These are phyloP conservation scores for Ophiostoma ulmi DNA, from an alignment of 2,329 filamentous ascomycete genomes.

Conservation along the genomic window DNA sequence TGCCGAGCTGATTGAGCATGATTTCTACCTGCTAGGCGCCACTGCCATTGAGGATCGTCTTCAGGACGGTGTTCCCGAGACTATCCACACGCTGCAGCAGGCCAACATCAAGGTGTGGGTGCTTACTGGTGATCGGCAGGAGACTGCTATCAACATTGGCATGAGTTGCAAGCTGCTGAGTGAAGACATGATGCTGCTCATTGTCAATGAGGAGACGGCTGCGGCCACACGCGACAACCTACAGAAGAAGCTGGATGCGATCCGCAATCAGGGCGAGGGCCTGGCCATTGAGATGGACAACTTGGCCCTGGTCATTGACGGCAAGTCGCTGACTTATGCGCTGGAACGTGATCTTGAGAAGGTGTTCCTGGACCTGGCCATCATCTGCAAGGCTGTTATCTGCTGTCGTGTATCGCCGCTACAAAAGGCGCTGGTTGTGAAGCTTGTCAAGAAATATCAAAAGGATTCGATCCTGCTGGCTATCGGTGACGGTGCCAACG, in stretches of 20 bases:
- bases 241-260: conserved; percentile 87
- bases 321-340: conserved; percentile 88
- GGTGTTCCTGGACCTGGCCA: conserved; percentile 82
- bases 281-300: conserved; percentile 71
- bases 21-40: conserved; percentile 84
- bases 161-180: conserved; percentile 99
- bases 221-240: conserved; percentile 79
- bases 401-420: conserved; percentile 95
- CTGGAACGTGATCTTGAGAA: conserved; percentile 93
- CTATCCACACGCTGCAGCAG: conserved; percentile 92
- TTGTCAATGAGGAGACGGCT: conserved; percentile 85
- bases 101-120: conserved; percentile 99
- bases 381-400: conserved; percentile 98
- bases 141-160: conserved; percentile 98
- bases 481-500: conserved; percentile 95
- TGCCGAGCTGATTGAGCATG: conserved; percentile 88
- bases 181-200: conserved; percentile 96
- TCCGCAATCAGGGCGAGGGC: conserved; percentile 73
- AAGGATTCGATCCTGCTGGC: conserved; percentile 87
- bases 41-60: conserved; percentile 96
- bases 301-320: conserved; percentile 89
- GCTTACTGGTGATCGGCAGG: conserved; percentile 91
- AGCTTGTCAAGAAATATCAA: conserved; percentile 89
- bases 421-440: conserved; percentile 95
- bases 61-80: conserved; percentile 96